Evolutionary conservation across 345 rosid genomes (phyloP).

Genomic region (Camelina hispida): DNA sequence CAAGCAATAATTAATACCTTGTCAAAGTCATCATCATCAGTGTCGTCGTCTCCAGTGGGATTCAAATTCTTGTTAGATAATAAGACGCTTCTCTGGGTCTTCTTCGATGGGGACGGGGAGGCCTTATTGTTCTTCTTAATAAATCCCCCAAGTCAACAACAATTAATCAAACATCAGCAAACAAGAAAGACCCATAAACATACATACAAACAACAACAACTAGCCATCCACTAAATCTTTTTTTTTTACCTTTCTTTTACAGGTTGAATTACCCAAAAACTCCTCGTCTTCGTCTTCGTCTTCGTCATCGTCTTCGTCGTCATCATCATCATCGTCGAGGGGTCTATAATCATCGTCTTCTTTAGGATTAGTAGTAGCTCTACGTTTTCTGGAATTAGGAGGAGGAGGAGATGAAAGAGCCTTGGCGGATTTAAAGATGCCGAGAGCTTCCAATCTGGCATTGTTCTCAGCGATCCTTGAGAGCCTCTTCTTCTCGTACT

Average conservation of each 20-base stretch:
- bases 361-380: constrained; percentile 44
- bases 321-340: constrained; percentile 42
- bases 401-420: constrained; percentile 43
- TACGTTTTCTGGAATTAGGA: constrained; percentile 35
- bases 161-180: background rate
- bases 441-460: constrained; percentile 82
- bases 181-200: background rate
- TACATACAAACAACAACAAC: no score
- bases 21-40: constrained; percentile 50
- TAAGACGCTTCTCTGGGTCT: constrained; percentile 41
- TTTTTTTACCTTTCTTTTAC: constrained; percentile 44
- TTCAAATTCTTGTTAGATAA: constrained; percentile 38
- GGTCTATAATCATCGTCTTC: constrained; percentile 81
- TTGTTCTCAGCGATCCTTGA: constrained; percentile 80
- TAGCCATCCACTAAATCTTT: no score
- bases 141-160: constrained; percentile 15
- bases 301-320: constrained; percentile 40
- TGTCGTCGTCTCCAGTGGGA: constrained; percentile 46
- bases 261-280: constrained; percentile 33
- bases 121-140: constrained; percentile 45
- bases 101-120: constrained; percentile 45
- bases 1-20: constrained; percentile 46
- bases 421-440: constrained; percentile 62
- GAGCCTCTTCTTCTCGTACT: constrained; percentile 72
- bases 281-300: constrained; percentile 47